These are phyloP conservation scores for Venturia aucupariae DNA, from an alignment of 2,329 filamentous ascomycete genomes.

Conservation along the genomic window DNA sequence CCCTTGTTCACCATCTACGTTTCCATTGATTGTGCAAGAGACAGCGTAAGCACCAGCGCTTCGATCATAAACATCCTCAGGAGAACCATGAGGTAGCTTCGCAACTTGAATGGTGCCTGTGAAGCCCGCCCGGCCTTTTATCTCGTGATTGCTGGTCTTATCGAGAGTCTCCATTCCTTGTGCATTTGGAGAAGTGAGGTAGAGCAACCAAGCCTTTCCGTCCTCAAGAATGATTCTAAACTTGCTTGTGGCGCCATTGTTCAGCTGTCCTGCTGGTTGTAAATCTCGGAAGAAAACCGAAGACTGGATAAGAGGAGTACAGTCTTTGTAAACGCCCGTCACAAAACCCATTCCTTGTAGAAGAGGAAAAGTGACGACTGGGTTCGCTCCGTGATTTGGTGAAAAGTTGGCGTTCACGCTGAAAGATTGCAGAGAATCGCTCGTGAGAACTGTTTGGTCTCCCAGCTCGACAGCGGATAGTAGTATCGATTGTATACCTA, in stretches of 20 bases:
- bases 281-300: conserved; percentile 66
- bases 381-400: conserved; percentile 41
- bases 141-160: conserved; percentile 45
- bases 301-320: conserved; percentile 64
- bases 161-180: not conserved
- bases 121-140: conserved; percentile 59
- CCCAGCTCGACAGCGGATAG: conserved; percentile 70
- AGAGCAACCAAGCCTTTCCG: conserved; percentile 18
- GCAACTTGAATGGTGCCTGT: conserved; percentile 73
- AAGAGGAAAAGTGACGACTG: conserved; percentile 62
- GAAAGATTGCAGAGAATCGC: conserved; percentile 45
- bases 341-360: conserved; percentile 87
- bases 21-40: conserved; percentile 55
- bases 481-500: conserved; percentile 61
- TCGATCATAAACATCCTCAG: conserved; percentile 63
- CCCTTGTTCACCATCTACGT: conserved; percentile 49
- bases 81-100: conserved; percentile 56
- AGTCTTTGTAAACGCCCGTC: conserved; percentile 64
- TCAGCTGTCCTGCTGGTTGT: conserved; percentile 37
- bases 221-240: conserved; percentile 67
- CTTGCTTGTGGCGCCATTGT: conserved; percentile 60
- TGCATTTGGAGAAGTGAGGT: conserved; percentile 21
- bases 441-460: conserved; percentile 45
- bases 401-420: conserved; percentile 61
- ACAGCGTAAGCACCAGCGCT: conserved; percentile 67